Conservation (phyloP, 108 stramenopile genomes). For the Bacterosira constricta region DNA sequence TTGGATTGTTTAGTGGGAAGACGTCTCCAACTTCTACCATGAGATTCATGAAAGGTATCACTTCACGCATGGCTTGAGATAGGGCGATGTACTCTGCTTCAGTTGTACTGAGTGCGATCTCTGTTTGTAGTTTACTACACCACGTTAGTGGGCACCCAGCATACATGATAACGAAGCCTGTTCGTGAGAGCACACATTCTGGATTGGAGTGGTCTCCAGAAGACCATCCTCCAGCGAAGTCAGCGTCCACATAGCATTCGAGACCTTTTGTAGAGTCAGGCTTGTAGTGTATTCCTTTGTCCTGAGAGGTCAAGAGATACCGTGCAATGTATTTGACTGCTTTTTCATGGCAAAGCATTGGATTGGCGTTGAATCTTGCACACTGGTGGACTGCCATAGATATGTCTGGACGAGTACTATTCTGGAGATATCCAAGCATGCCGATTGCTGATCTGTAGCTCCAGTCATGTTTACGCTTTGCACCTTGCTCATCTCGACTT, state of each 20-base stretch:
- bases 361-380: no score
- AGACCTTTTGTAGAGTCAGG: constrained; percentile 18
- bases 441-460: constrained; percentile 47
- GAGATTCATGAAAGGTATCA: constrained; percentile 40
- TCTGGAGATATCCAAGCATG: constrained; percentile 44
- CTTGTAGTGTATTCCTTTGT: constrained; percentile 28
- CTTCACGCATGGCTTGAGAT: constrained; percentile 26
- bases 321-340: constrained; percentile 37
- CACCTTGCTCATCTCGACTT: not conserved
- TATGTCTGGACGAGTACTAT: constrained; percentile 22
- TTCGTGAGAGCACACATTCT: not conserved
- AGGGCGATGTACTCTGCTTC: no score
- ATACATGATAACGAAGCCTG: not conserved
- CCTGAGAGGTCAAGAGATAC: constrained; percentile 16
- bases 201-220: not conserved
- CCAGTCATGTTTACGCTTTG: not conserved
- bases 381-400: no score
- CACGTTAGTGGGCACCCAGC: no score
- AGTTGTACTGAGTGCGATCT: no score
- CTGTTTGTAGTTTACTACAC: no score
- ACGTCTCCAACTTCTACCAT: constrained; percentile 19
- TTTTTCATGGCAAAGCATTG: constrained; percentile 19
- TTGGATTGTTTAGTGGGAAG: not conserved
- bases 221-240: constrained; percentile 18
- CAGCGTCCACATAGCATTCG: constrained; percentile 39